Base-by-base conservation (phyloP, 306 rosid genomes). In the Begonia loranthoides region DNA sequence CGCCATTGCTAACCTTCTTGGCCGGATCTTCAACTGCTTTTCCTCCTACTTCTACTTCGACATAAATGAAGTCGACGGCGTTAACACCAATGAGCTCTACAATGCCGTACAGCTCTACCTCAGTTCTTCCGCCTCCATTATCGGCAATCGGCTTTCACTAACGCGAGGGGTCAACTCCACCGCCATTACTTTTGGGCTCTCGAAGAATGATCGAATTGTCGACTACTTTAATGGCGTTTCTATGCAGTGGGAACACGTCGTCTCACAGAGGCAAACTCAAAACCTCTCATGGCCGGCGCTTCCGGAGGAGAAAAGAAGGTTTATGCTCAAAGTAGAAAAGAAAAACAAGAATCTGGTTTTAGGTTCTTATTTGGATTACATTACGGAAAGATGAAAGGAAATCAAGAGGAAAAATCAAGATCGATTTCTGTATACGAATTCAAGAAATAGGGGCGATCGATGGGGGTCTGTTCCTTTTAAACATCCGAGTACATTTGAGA, bases 401-500 rank as follows among this genome's bases (percentile, higher is more conserved):
- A 79, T 89, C 39, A 41, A 93, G 0, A 61, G 97, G 15, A 82
- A 67, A 34, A 89, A 82, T 50, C 93, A 84, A 40, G 97, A 89
- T 15, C 76, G 95, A 0, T 70, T 77, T 0, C 41, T 89, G 13
- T 84, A 84, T 56, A 89, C 97, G 0, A 89, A 89, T 65, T 86
- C 97, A 0, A 58, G 90, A 1, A 89, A 95, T 5, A 54, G 89
- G 3, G 95, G 97, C 0, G 76, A 73, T 12, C 95, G 90, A 0
- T 89, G 95, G 97, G 97, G 79, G 46, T 86, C 97, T 0, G 97
- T 89, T 10, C 95, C 97, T 0, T 89, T 89, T 48, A 89, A 84
- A 40, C 97, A 89, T 47, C 95, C 95, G 0, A 84, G 95, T 61
- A 89, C 95, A 0, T 89, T 89, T 17, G 83, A 84, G 12, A 89